A percentile compares a stretch with the other conserved stretches of the same genome.
phyloP scores from a whole-genome alignment of 805 yeast species.

The Pichia insulana region DNA sequence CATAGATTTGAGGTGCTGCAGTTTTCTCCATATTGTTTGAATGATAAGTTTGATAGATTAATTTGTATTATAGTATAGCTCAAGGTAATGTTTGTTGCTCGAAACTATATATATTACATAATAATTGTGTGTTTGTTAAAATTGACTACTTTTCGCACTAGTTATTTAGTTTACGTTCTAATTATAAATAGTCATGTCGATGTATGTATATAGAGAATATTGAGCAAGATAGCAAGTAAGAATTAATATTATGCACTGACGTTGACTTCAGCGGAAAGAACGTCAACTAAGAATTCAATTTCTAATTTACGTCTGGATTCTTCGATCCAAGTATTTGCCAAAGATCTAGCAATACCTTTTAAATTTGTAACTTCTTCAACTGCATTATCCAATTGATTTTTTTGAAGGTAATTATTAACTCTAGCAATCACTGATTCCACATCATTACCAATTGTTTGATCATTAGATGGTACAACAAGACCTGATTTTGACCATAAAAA shows the following conservation, averaged over 20 bases:
- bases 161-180: no score
- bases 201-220: background rate
- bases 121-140: no score
- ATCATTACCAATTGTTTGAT: slow-evolving; percentile 50
- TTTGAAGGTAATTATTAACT: slow-evolving; percentile 63
- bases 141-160: no score
- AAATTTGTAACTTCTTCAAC: slow-evolving; percentile 85
- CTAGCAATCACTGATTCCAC: slow-evolving; percentile 84
- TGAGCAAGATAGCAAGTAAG: background rate
- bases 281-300: slow-evolving; percentile 66
- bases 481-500: slow-evolving; percentile 75
- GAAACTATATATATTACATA: no score
- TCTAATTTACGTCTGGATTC: slow-evolving; percentile 88
- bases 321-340: slow-evolving; percentile 85
- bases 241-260: slow-evolving; percentile 22
- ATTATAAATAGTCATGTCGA: background rate
- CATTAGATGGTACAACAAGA: slow-evolving; percentile 38
- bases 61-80: no score
- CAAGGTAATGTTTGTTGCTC: no score
- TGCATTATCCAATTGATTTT: slow-evolving; percentile 77
- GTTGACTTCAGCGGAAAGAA: slow-evolving; percentile 59
- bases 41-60: no score
- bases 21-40: slow-evolving; percentile 13
- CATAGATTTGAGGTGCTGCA: slow-evolving; percentile 43
- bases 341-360: slow-evolving; percentile 86